A percentile compares a stretch with the other conserved stretches of the same genome.
Evolutionary conservation across 352 stramenopile genomes (phyloP).

Genomic region (Phytopythium cucurbitacearum): DNA sequence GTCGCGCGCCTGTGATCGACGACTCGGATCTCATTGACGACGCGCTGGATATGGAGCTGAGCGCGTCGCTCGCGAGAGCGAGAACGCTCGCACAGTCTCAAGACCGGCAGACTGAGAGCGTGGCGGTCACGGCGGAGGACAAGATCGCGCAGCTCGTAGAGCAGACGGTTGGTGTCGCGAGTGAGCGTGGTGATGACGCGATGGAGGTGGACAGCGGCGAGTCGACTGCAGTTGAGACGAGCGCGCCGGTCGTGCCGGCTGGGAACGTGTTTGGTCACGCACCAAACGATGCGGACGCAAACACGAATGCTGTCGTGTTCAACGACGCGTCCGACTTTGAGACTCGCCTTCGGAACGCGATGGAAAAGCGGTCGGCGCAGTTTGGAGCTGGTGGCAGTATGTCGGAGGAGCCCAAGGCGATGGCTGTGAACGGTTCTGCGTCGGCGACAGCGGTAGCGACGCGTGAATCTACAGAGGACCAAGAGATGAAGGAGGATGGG

Average conservation of each 20-base stretch:
- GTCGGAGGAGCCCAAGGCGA: neutral
- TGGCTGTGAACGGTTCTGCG: conserved; percentile 2
- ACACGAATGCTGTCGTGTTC: conserved; percentile 62
- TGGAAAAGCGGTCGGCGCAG: conserved; percentile 61
- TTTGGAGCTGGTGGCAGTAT: conserved; percentile 24
- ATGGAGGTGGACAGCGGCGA: too few relatives aligned
- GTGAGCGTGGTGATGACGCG: neutral
- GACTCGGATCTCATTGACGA: conserved; percentile 47
- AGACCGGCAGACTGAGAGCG: neutral
- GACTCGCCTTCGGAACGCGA: conserved; percentile 63
- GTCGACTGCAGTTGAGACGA: too few relatives aligned
- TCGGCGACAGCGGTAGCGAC: conserved; percentile 1
- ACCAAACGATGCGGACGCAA: conserved; percentile 16
- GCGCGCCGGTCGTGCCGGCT: neutral
- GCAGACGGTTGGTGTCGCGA: conserved; percentile 30
- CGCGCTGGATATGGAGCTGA: conserved; percentile 68
- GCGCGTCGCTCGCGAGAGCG: conserved; percentile 65
- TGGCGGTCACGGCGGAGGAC: conserved; percentile 21
- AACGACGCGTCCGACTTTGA: conserved; percentile 86
- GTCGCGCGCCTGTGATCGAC: conserved; percentile 17
- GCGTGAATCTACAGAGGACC: conserved; percentile 1
- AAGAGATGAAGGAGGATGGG: conserved; percentile 15
- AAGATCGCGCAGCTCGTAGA: conserved; percentile 55
- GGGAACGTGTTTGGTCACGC: conserved; percentile 48
- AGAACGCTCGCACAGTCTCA: conserved; percentile 48